Evolutionary conservation across 2,329 filamentous ascomycete species (phyloP).

Genomic region (Aspergillus melleus): DNA sequence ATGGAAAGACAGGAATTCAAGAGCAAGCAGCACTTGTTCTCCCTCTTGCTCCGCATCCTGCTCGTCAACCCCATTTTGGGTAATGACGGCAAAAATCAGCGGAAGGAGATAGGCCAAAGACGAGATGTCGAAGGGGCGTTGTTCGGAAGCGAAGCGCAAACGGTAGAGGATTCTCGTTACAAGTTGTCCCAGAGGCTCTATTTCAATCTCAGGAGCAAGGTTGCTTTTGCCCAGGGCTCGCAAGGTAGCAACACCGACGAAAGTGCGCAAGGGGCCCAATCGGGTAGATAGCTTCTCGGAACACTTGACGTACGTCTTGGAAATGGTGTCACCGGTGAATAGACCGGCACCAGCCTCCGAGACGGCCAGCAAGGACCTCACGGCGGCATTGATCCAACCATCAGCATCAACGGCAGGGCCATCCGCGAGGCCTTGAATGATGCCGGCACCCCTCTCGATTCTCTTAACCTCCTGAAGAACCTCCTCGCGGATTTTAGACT

Average conservation of each 20-base stretch:
- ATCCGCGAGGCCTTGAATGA: constrained; percentile 76
- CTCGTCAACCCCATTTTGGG: constrained; percentile 71
- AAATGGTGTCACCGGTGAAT: constrained; percentile 76
- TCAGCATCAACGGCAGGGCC: constrained; percentile 88
- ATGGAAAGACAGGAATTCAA: constrained; percentile 88
- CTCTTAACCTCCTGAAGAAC: constrained; percentile 69
- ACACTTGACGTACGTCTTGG: constrained; percentile 76
- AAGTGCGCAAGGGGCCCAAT: constrained; percentile 73
- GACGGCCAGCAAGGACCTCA: constrained; percentile 71
- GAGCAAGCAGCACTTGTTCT: constrained; percentile 82
- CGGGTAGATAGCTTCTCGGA: constrained; percentile 72
- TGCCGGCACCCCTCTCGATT: constrained; percentile 79
- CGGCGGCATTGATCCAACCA: constrained; percentile 82
- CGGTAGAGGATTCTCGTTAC: constrained; percentile 88
- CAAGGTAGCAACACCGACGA: constrained; percentile 84
- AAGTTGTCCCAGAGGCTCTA: constrained; percentile 79
- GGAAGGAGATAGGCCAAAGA: constrained; percentile 87
- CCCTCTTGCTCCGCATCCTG: constrained; percentile 65
- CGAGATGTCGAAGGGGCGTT: constrained; percentile 87
- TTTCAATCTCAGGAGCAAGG: constrained; percentile 68
- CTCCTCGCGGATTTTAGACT: constrained; percentile 73
- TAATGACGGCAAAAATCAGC: constrained; percentile 74
- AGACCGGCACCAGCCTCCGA: constrained; percentile 73
- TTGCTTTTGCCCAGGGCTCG: constrained; percentile 73
- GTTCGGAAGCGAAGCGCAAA: constrained; percentile 84